Evolutionary conservation across 225 moss, liverwort and hornwort species (phyloP), one percentile per base, ranked within the genome.

Genomic region (Ulota crispa): DNA sequence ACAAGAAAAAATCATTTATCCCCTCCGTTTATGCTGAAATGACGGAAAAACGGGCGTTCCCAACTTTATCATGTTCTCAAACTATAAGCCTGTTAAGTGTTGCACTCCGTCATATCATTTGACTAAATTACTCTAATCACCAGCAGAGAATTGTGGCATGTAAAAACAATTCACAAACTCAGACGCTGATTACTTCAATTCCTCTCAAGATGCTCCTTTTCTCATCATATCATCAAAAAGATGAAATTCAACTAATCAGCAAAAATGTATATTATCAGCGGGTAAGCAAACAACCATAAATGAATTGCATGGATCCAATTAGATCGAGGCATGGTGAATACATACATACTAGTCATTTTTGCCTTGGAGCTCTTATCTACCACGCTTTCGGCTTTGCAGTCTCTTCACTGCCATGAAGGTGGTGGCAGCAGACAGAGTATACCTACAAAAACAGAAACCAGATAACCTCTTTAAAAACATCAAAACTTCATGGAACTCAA

Each of bases 341-440:
- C 68, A 62, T 52, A 53, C 60, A 26, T 27, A 18, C 64, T 31
- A 70, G 43, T 27, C 13, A 19, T 45, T 64, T 31, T 81, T 34
- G 68, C 13, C 43, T 62, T 18, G 0, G 24, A 70, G 78, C 76
- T 74, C 82, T 76, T 86, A 90, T 39, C 88, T 86, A 30, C 94
- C 89, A 73, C 81, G 90, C 65, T 86, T 86, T 80, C 80, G 70
- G 76, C 89, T 88, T 82, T 89, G 87, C 53, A 98, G 80, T 60
- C 98, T 89, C 87, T 95, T 98, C 2, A 89, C 86, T 73, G 98
- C 90, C 95, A 98, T 95, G 68, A 91, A 95, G 23, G 95, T 94
- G 70, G 98, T 95, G 41, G 98, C 95, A 82, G 94, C 94, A 77
- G 95, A 95, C 64, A 98, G 78, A 73, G 88, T 95, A 76, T 95